Conservation (phyloP, 2,329 filamentous ascomycete species). For the Mycocentrospora acerina region DNA sequence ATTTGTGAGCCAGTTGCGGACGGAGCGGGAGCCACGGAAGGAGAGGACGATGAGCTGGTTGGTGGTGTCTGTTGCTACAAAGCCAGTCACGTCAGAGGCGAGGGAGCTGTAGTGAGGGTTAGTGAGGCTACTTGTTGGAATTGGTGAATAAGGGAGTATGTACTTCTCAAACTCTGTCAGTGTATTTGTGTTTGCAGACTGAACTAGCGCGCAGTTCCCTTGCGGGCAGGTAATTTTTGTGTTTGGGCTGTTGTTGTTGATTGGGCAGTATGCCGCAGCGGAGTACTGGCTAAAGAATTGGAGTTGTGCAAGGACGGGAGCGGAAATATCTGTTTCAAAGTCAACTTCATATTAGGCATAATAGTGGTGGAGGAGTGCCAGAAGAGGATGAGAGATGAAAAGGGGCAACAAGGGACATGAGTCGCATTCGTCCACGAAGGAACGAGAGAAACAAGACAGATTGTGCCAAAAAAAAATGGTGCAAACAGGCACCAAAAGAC, state of each 20-base stretch:
- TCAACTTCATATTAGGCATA: constrained; percentile 1
- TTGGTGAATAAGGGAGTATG: constrained; percentile 7
- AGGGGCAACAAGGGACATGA: too few species aligned
- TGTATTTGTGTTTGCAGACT: constrained; percentile 49
- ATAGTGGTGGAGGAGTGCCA: background rate
- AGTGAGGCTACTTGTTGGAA: background rate
- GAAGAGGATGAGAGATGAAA: too few species aligned
- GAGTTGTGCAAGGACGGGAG: constrained; percentile 45
- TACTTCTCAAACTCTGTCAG: constrained; percentile 54
- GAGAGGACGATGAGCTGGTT: constrained; percentile 60
- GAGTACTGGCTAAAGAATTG: constrained; percentile 55
- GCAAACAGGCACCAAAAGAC: too few species aligned
- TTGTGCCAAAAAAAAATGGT: too few species aligned
- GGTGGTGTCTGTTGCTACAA: constrained; percentile 49
- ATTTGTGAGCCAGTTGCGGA: constrained; percentile 65
- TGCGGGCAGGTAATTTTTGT: constrained; percentile 48
- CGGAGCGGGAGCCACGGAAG: constrained; percentile 59
- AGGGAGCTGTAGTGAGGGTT: constrained; percentile 21
- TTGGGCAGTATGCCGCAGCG: constrained; percentile 55
- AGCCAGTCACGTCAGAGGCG: constrained; percentile 49
- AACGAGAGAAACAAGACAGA: too few species aligned
- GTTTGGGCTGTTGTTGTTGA: constrained; percentile 49
- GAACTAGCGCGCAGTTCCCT: constrained; percentile 52
- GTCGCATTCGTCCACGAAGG: too few species aligned
- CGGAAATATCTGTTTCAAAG: constrained; percentile 37